Base-by-base conservation (phyloP, 2,329 filamentous ascomycete species). In the Diplodia seriata region DNA sequence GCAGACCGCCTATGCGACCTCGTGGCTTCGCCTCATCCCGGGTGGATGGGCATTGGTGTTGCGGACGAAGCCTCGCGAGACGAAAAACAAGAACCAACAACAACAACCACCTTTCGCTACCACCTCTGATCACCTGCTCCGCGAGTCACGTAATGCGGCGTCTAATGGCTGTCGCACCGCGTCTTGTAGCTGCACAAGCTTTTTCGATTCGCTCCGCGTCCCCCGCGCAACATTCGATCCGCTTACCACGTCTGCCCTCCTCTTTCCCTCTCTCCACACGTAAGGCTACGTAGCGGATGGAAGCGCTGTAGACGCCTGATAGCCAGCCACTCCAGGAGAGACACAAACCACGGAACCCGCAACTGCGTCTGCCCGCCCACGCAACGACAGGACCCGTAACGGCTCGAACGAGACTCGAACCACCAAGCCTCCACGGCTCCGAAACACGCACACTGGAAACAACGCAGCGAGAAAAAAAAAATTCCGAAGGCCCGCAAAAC, bases 271-370 rank as follows among this genome's bases (percentile, higher is more conserved):
- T 49, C 23, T 26, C 56, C 40, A 9, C 18, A 55, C 26, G 29
- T 11, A 14, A 53, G 11, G 29, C 43, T 38, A 5, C 8, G 54
- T 20, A 15, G 29, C 29, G 26, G 54, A 23, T 38, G 47, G 26
- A n/a, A 55, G 55, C 55, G 36, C 55, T 38, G 47, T 38, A 63
- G 59, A 51, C 43, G 59, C 59, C 47, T n/a, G 47, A 63, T 51
- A 50, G 40, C 47, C n/a, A 51, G 40, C 12, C 18, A 23, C 15
- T 47, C 20, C 11, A 38, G 50, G 2, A 38, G n/a, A 47, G 23
- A 47, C 56, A 31, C 36, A 26, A 7, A 26, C 29, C 31, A 55
- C 11, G 15, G 7, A n/a, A 33, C 11, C 53, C 29, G 9, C 31
- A 26, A 14, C 33, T 23, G 38, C 23, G 29, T 36, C 55, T 12